These are phyloP conservation scores for Capsicum rhomboideum DNA, from an alignment of 257 asterid species.

Conservation along the genomic window DNA sequence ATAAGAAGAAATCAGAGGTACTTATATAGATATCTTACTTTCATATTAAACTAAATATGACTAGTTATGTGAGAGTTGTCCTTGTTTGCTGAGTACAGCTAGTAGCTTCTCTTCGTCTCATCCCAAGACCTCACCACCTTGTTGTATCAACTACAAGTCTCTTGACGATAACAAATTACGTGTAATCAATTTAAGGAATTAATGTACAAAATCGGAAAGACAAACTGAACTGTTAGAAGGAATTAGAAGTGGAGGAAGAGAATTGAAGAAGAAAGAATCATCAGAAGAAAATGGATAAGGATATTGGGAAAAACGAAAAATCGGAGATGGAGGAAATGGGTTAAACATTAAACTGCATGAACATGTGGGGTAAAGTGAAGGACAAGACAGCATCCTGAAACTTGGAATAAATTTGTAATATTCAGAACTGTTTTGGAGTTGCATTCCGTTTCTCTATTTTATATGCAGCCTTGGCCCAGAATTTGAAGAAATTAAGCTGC, in stretches of 20 bases:
- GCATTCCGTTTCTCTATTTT: not conserved
- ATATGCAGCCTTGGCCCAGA: not conserved
- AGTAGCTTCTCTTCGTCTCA: not conserved
- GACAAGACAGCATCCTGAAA: not conserved
- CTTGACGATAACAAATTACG: not conserved
- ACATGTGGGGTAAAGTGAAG: not conserved
- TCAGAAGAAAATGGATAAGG: not conserved
- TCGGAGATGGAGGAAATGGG: not conserved
- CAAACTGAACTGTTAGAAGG: not conserved
- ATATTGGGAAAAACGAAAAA: not conserved
- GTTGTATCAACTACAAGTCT: not conserved
- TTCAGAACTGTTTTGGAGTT: not conserved
- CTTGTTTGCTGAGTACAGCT: not conserved
- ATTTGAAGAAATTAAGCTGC: not conserved
- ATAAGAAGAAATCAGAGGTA: not conserved
- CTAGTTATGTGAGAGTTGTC: not conserved
- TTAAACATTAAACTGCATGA: not conserved
- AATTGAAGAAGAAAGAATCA: not conserved
- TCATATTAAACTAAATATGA: not conserved
- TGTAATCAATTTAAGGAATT: not conserved
- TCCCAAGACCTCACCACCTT: not conserved
- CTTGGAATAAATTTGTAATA: not conserved
- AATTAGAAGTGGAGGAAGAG: not conserved
- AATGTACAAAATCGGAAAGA: not conserved
- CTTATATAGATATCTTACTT: not conserved